A percentile compares a stretch with the other conserved stretches of the same genome.
These are phyloP conservation scores for Lipomyces kockii DNA, from an alignment of 805 yeast species.

Conservation along the genomic window DNA sequence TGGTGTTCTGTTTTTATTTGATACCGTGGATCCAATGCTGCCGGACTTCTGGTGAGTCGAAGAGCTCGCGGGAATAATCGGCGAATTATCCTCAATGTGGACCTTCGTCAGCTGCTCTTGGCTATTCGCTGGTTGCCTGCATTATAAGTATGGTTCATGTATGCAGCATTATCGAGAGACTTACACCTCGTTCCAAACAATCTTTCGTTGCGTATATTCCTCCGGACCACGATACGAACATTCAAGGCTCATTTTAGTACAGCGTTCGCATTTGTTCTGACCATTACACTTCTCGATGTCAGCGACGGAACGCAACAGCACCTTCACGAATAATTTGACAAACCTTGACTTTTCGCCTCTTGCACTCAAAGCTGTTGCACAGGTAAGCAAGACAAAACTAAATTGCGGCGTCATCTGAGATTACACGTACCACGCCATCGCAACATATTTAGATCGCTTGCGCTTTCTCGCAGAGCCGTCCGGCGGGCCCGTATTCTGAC, in stretches of 20 bases:
- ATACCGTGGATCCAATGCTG: not conserved
- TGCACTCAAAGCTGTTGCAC: conserved; percentile 34
- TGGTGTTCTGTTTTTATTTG: not conserved
- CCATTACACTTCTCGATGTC: conserved; percentile 38
- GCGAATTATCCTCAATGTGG: not conserved
- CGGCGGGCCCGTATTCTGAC: not conserved
- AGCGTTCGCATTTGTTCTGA: conserved; percentile 35
- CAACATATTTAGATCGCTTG: conserved; percentile 33
- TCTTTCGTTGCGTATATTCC: conserved; percentile 6
- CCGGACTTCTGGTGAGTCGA: not conserved
- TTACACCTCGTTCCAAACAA: conserved; percentile 13
- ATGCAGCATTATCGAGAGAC: not conserved
- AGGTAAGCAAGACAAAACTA: not conserved
- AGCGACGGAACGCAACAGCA: not conserved
- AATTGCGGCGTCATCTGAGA: not conserved
- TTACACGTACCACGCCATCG: conserved; percentile 29
- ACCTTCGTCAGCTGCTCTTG: not conserved
- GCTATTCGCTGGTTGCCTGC: not conserved
- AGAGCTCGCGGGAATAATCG: not conserved
- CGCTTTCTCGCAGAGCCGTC: not conserved
- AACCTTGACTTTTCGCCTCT: conserved; percentile 39
- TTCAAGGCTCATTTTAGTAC: conserved; percentile 31
- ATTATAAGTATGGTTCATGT: not conserved
- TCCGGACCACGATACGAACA: conserved; percentile 34
- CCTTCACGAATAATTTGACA: not conserved